Percentiles rank a stretch among this genome's conserved stretches.
phyloP scores from a whole-genome alignment of 176 grass and related monocot species.

The Aegilops speltoides region DNA sequence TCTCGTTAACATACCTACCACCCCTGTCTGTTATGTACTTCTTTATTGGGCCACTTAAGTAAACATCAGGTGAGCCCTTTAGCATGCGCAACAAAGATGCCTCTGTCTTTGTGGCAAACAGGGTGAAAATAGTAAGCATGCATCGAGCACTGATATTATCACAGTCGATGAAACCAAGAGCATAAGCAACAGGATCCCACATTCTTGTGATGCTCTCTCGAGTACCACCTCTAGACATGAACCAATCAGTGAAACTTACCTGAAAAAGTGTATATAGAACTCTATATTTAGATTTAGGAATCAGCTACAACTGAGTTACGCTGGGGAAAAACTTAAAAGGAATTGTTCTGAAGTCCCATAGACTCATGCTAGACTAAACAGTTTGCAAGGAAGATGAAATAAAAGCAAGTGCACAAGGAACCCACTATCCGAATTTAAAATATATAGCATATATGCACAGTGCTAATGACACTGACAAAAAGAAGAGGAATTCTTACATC shows the following conservation, averaged over 20 bases:
- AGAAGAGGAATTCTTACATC: constrained; percentile 47
- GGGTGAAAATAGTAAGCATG: constrained; percentile 97
- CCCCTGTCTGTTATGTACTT: constrained; percentile 96
- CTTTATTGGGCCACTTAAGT: constrained; percentile 89
- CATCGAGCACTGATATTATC: constrained; percentile 99
- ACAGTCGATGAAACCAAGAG: constrained; percentile 97
- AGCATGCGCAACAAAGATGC: constrained; percentile 97
- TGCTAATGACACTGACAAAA: constrained; percentile 7
- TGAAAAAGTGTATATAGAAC: constrained; percentile 34
- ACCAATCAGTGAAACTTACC: constrained; percentile 96
- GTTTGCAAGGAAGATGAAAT: not conserved
- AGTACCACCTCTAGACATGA: constrained; percentile 95
- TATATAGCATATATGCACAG: not conserved
- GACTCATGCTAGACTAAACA: not conserved
- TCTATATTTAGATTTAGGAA: constrained; percentile 17
- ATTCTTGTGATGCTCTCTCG: constrained; percentile 80
- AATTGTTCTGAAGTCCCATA: not conserved
- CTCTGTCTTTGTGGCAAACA: constrained; percentile 98
- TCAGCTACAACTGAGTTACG: not conserved
- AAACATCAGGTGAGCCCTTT: constrained; percentile 98
- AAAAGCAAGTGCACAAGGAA: not conserved
- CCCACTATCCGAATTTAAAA: not conserved
- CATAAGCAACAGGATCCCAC: constrained; percentile 99
- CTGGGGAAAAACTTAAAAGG: constrained; percentile 39
- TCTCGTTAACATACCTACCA: constrained; percentile 74